phyloP scores from a whole-genome alignment of 2,329 filamentous ascomycete genomes.

The Fusarium pininemorale region DNA sequence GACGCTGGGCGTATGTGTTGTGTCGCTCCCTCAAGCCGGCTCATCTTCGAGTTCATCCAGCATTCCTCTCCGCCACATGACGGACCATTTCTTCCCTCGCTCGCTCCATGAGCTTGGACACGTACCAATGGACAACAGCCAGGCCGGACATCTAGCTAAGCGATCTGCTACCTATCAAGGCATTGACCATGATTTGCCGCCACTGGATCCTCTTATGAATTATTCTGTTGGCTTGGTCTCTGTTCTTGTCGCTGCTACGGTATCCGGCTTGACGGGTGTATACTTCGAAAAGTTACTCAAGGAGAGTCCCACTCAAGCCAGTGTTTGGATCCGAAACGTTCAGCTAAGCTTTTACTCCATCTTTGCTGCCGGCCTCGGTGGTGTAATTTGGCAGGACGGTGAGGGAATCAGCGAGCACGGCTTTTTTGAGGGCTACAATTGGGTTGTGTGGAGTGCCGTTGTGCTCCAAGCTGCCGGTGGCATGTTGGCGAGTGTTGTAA shows the following conservation, averaged over 20 bases:
- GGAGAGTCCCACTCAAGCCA: slow-evolving; percentile 77
- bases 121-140: slow-evolving; percentile 37
- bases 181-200: slow-evolving; percentile 70
- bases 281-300: slow-evolving; percentile 94
- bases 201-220: slow-evolving; percentile 70
- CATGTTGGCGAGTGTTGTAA: slow-evolving; percentile 68
- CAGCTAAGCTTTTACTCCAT: slow-evolving; percentile 95
- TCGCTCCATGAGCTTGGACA: slow-evolving; percentile 81
- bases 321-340: slow-evolving; percentile 93
- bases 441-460: slow-evolving; percentile 88
- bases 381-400: slow-evolving; percentile 88
- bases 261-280: slow-evolving; percentile 86
- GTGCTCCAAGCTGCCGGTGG: slow-evolving; percentile 84
- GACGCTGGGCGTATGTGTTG: slow-evolving; percentile 82
- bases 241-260: slow-evolving; percentile 78
- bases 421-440: slow-evolving; percentile 95
- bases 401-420: slow-evolving; percentile 83
- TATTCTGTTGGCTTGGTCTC: slow-evolving; percentile 81
- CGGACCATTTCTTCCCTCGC: slow-evolving; percentile 77
- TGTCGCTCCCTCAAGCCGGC: slow-evolving; percentile 76
- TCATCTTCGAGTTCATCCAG: slow-evolving; percentile 63
- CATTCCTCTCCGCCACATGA: slow-evolving; percentile 69
- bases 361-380: slow-evolving; percentile 86
- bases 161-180: slow-evolving; percentile 89
- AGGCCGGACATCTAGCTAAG: slow-evolving; percentile 48